Conservation (phyloP, 495 filamentous ascomycete genomes). For the Penicillium taxi region DNA sequence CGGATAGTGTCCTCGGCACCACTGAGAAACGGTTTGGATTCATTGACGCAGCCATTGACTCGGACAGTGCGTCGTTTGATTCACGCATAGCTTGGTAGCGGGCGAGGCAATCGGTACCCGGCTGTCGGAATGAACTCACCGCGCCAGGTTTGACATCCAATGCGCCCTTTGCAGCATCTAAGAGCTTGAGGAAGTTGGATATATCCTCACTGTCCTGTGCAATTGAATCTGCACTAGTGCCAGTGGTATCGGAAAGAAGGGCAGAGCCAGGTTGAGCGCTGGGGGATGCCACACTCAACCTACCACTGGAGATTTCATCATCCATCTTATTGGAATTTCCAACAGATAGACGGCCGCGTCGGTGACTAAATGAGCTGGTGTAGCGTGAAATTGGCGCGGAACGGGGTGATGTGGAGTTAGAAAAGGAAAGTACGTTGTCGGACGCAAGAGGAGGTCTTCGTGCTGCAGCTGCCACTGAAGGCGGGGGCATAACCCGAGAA, state of each 20-base stretch:
- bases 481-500: conserved; percentile 52
- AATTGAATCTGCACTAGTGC: conserved; percentile 68
- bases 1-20: conserved; percentile 73
- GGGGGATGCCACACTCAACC: conserved; percentile 75
- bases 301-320: conserved; percentile 87
- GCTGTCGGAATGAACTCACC: too few species aligned
- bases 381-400: conserved; percentile 62
- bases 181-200: conserved; percentile 79
- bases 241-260: conserved; percentile 65
- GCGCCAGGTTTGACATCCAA: too few species aligned
- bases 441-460: conserved; percentile 38
- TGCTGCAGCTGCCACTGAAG: conserved; percentile 37
- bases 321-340: conserved; percentile 63
- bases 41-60: conserved; percentile 80
- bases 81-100: conserved; percentile 81
- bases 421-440: conserved; percentile 52
- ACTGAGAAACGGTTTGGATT: conserved; percentile 73
- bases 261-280: conserved; percentile 78
- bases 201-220: conserved; percentile 87
- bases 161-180: too few species aligned
- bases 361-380: conserved; percentile 82
- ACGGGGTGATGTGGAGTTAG: conserved; percentile 63
- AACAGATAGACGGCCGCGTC: conserved; percentile 66
- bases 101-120: too few species aligned
- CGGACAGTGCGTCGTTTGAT: conserved; percentile 74